Conservation (phyloP, 148 eudicot species). For the Rhododendron mucronatum region DNA sequence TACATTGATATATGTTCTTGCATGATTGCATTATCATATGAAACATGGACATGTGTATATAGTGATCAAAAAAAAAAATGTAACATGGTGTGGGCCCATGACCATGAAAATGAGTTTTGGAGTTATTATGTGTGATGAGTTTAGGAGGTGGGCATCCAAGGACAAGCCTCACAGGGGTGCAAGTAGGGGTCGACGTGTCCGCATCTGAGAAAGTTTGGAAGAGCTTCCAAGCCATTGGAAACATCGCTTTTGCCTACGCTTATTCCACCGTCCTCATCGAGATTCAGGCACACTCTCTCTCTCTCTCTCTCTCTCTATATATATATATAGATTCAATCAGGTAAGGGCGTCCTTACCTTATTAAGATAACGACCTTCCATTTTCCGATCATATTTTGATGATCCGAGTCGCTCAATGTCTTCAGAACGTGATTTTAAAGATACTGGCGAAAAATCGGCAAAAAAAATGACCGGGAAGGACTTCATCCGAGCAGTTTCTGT, state of each 20-base stretch:
- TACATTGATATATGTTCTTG: neutral
- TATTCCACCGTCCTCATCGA: constrained; percentile 80
- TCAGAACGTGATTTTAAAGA: too few species aligned
- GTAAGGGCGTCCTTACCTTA: too few species aligned
- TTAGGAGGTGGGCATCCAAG: constrained; percentile 37
- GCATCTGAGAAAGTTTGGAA: constrained; percentile 69
- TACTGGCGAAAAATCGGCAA: too few species aligned
- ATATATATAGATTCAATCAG: neutral
- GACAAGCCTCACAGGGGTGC: constrained; percentile 67
- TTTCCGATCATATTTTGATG: too few species aligned
- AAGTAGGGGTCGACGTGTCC: constrained; percentile 66
- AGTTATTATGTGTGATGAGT: neutral
- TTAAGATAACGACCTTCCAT: too few species aligned
- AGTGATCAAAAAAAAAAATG: neutral
- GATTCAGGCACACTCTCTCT: constrained; percentile 50
- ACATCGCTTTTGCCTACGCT: constrained; percentile 90
- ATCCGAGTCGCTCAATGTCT: too few species aligned
- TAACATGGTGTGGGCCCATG: neutral
- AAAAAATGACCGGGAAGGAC: too few species aligned
- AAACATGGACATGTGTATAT: neutral
- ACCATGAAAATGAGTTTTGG: neutral
- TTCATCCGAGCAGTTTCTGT: too few species aligned
- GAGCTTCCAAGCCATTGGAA: constrained; percentile 80
- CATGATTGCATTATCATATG: neutral
- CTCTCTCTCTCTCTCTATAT: neutral